Base-by-base conservation (phyloP, 345 rosid genomes). In the Populus simonii region DNA sequence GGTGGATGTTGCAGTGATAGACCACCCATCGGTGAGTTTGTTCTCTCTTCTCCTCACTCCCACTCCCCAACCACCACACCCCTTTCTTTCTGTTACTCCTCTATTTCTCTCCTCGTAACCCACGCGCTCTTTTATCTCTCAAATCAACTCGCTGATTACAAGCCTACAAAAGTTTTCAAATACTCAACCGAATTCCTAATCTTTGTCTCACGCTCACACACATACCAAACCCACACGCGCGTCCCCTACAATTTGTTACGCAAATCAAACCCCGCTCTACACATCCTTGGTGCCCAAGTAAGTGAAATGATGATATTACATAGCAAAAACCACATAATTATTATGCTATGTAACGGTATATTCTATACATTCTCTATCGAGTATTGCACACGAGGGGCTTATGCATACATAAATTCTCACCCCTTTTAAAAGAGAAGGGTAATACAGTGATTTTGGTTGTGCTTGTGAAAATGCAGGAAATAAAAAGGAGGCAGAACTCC, bases 401-500 rank as follows among this genome's bases (percentile, higher is more conserved):
- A 8, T 53, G 59, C 25, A 22, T 8, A 8, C 62, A 22, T 9
- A 3, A 59, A 59, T n/a, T 11, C 47, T 11, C 47, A 43, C 47
- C 47, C 47, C 13, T 43, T 43, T 43, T 43, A 12, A 43, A 43
- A 3, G 15, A 43, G 47, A 43, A 43, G 47, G 47, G 13, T 1
- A 43, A 43, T 43, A n/a, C 31, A 15, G 45, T 25, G 69, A 12
- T 51, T 23, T 59, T 35, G 3, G 8, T 11, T n/a, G 4, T 16
- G 62, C 43, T 53, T 5, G 1, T 39, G 55, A 68, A 57, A 16
- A 67, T 23, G 76, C 65, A 80, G 85, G 74, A 69, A 68, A 82
- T 66, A 61, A 78, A 79, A 76, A 75, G 84, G 35, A 65, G 76
- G 75, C 78, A 80, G 31, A 75, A 68, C 76, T 74, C 80, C 66